Evolutionary conservation across 2,329 filamentous ascomycete genomes (phyloP), one percentile per base, ranked within the genome.

Genomic region (Ustulina deusta): DNA sequence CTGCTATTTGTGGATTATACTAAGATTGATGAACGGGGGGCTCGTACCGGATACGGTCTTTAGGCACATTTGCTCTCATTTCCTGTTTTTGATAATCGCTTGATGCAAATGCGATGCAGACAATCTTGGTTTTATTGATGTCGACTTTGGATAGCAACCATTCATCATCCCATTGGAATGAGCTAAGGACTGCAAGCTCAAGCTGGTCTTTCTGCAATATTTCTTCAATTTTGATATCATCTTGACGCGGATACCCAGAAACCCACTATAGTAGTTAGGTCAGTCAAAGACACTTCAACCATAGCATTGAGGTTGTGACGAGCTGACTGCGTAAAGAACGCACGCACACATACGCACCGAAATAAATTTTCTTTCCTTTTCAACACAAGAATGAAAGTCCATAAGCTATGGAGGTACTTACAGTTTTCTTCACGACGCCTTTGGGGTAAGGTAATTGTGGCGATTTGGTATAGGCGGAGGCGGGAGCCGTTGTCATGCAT

Each of bases 151-250:
- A 85, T 32, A 95, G 78, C 51, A 96, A 78, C 93, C 93, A 97
- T 32, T 91, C 86, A 15, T 91, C 87, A 70, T 98, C 91, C 89
- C 93, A 96, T 76, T 95, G 89, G 73, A 92, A 98, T 0, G 95
- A 93, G 73, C 94, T 97, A 5, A 98, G 81, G 0, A 98, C 87
- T 0, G 93, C 94, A 44, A 93, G 87, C 58, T 92, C 83, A 9
- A 98, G 83, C 13, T 90, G 85, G 1, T 87, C 81, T 68, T 88
- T 90, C 77, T 97, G 91, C 1, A 97, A 80, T 0, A 97, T 87
- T 40, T 73, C 70, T 57, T 97, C 93, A 46, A 98, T 89, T 68
- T 90, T 96, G 76, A 98, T 93, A 69, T 97, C 93, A 69, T 94
- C 86, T 4, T 82, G 83, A 40, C 92, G 85, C 1, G 85, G 82